Percentiles rank a stretch among this genome's conserved stretches.
These are phyloP conservation scores for Podila verticillata DNA, from an alignment of 192 early-diverging fungal species.

Conservation along the genomic window DNA sequence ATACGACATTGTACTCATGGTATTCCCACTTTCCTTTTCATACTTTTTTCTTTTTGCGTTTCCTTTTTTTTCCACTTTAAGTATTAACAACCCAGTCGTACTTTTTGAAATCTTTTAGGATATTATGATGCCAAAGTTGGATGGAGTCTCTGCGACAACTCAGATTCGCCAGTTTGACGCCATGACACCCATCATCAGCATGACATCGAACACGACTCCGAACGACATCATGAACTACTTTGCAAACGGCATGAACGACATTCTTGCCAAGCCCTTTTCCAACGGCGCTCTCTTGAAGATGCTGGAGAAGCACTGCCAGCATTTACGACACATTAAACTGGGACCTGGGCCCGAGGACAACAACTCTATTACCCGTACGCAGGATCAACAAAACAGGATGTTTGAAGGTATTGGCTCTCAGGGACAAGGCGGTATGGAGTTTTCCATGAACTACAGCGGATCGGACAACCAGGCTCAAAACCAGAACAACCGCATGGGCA, in stretches of 20 bases:
- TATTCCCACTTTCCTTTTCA: conserved; percentile 15
- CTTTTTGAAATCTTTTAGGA: conserved; percentile 51
- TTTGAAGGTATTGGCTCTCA: too few relatives aligned
- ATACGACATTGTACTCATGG: conserved; percentile 81
- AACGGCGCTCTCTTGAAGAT: conserved; percentile 55
- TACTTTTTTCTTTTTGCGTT: conserved; percentile 1
- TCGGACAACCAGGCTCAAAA: conserved; percentile 10
- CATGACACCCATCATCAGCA: conserved; percentile 74
- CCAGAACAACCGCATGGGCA: conserved; percentile 2
- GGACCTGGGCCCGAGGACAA: conserved; percentile 15
- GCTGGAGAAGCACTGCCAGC: conserved; percentile 65
- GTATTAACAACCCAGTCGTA: not conserved
- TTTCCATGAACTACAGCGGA: not conserved
- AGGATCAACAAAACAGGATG: not conserved
- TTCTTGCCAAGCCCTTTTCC: conserved; percentile 75
- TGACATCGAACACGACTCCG: conserved; percentile 73
- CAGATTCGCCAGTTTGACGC: conserved; percentile 77
- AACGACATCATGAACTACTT: conserved; percentile 71
- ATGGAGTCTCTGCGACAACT: conserved; percentile 71
- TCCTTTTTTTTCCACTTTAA: not conserved
- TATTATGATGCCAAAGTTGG: conserved; percentile 77
- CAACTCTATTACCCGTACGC: not conserved
- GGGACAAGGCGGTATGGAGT: too few relatives aligned
- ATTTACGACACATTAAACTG: conserved; percentile 46
- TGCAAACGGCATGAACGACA: conserved; percentile 75